Percentiles rank a stretch among this genome's conserved stretches.
Conservation (phyloP, 78 protist genomes). For the Dictyostelium firmibasis region DNA sequence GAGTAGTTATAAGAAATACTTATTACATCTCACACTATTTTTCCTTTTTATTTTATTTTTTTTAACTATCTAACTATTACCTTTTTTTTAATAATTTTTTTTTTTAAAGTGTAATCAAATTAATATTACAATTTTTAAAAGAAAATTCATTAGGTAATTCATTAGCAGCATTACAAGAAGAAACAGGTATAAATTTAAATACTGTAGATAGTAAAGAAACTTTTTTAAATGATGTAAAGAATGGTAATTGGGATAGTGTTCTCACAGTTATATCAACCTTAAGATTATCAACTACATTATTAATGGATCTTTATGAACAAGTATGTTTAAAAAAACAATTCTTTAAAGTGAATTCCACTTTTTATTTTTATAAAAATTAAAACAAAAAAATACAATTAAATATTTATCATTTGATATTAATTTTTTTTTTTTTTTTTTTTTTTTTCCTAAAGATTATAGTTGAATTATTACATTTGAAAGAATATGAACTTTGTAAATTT, state of each 20-base stretch:
- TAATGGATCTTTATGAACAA: conserved; percentile 89
- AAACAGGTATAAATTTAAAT: conserved; percentile 79
- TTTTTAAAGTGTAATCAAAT: conserved; percentile 26
- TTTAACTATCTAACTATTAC: background rate
- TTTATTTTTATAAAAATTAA: conserved; percentile 43
- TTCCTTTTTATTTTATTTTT: background rate
- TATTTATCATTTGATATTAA: background rate
- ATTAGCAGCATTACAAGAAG: conserved; percentile 37
- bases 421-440: background rate
- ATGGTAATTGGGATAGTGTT: conserved; percentile 92
- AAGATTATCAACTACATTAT: conserved; percentile 30
- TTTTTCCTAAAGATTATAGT: background rate
- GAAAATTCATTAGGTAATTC: conserved; percentile 45
- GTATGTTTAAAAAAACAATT: no score
- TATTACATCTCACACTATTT: no score
- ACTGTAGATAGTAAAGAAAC: conserved; percentile 77
- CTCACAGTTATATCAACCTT: conserved; percentile 54
- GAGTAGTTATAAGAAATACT: no score
- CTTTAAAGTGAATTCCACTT: no score
- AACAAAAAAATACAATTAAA: conserved; percentile 36
- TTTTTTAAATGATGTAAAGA: conserved; percentile 64
- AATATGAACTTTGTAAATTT: conserved; percentile 59
- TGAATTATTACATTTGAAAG: conserved; percentile 33
- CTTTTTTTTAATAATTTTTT: background rate
- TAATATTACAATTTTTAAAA: conserved; percentile 54